phyloP scores from a whole-genome alignment of 306 rosid genomes.

The Corylus americana region DNA sequence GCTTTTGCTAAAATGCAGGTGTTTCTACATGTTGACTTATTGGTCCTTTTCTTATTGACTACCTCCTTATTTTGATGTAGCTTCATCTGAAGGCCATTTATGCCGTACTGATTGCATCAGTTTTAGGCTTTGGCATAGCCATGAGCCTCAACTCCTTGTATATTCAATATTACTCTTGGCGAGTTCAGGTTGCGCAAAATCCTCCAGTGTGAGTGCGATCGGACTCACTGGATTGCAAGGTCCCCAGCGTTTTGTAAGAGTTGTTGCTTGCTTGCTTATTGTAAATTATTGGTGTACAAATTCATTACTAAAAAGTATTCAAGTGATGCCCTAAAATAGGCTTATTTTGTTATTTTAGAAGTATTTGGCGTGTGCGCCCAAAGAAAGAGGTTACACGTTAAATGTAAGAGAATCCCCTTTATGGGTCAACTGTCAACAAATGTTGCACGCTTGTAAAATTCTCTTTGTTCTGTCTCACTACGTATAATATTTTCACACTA shows the following conservation, averaged over 20 bases:
- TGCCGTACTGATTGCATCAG: constrained; percentile 72
- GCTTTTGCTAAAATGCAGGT: neutral
- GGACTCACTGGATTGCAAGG: neutral
- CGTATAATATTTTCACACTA: neutral
- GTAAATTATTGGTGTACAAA: neutral
- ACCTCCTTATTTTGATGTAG: constrained; percentile 51
- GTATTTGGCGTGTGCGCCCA: neutral
- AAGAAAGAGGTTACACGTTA: neutral
- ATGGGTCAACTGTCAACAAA: neutral
- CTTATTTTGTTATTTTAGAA: neutral
- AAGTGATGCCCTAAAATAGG: neutral
- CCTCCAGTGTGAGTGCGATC: constrained; percentile 69
- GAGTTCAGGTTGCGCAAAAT: constrained; percentile 54
- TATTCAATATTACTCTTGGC: constrained; percentile 66
- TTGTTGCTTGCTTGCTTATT: neutral
- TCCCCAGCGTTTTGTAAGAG: neutral
- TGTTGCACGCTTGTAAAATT: neutral
- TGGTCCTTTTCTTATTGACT: neutral
- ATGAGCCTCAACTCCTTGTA: constrained; percentile 70
- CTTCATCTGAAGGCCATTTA: constrained; percentile 63
- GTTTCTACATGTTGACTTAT: neutral
- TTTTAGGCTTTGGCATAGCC: constrained; percentile 76
- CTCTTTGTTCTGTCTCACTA: neutral
- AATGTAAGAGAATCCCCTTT: neutral
- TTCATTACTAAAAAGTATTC: no score